Evolutionary conservation across 2,329 filamentous ascomycete genomes (phyloP).

Genomic region (Penicillium brasilianum): DNA sequence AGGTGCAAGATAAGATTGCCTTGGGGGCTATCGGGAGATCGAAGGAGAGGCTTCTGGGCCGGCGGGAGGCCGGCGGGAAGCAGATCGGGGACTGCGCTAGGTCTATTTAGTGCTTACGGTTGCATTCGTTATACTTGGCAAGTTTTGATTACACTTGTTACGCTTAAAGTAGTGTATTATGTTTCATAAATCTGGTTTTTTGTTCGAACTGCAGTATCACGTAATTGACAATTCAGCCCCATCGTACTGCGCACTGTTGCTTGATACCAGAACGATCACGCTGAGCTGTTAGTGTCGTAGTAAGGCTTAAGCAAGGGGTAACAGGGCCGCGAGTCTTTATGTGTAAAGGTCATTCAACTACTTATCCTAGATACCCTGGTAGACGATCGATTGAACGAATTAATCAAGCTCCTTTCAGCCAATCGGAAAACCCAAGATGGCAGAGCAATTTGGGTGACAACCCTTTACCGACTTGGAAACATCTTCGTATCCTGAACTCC

Average conservation of each 20-base stretch:
- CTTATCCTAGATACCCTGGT: background rate
- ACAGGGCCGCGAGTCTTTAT: background rate
- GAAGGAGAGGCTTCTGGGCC: background rate
- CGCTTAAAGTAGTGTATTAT: too few relatives aligned
- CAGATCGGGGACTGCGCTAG: background rate
- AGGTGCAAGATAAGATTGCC: background rate
- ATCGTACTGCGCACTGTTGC: background rate
- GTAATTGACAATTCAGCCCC: background rate
- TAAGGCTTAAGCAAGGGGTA: background rate
- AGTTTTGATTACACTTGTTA: too few relatives aligned
- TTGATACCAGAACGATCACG: background rate
- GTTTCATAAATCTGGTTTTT: background rate
- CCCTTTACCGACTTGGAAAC: background rate
- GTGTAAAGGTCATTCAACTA: background rate
- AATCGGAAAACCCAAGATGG: background rate
- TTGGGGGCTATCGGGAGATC: background rate
- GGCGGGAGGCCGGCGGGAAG: conserved; percentile 2
- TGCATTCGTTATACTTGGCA: background rate
- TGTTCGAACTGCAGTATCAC: background rate
- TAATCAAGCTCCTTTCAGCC: background rate
- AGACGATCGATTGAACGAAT: background rate
- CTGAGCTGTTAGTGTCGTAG: background rate
- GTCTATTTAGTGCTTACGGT: background rate
- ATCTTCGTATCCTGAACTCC: background rate
- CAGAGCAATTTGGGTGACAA: background rate